Percentiles rank a stretch among this genome's conserved stretches.
Conservation (phyloP, 352 stramenopile genomes). For the Pelagophyceae sp. region DNA sequence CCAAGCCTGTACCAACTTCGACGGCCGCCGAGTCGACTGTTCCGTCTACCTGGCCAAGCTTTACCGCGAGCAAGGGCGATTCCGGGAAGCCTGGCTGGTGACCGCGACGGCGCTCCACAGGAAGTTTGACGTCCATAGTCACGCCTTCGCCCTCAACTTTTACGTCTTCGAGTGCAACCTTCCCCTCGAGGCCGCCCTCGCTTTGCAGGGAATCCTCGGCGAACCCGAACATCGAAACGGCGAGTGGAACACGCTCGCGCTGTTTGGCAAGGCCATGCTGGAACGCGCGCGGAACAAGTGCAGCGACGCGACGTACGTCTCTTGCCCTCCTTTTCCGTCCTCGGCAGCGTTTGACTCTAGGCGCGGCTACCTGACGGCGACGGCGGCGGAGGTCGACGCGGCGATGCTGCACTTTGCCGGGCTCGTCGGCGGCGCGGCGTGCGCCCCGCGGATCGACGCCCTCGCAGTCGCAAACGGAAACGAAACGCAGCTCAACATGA, state of each 20-base stretch:
- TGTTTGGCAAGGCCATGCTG: not conserved
- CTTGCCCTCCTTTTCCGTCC: not conserved
- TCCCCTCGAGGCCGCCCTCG: conserved; percentile 26
- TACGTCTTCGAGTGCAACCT: conserved; percentile 34
- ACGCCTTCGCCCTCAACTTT: conserved; percentile 28
- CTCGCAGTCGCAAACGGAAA: not conserved
- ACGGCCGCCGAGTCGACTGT: conserved; percentile 33
- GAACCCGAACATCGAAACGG: not conserved
- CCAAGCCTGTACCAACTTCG: conserved; percentile 31
- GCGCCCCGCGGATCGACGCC: not conserved
- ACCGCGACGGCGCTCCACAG: conserved; percentile 2
- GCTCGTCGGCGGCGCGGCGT: not conserved
- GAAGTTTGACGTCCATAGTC: conserved; percentile 7
- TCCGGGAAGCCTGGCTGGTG: not conserved
- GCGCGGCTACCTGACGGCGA: not conserved
- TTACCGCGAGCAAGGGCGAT: conserved; percentile 22
- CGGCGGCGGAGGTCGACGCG: not conserved
- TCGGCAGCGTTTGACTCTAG: not conserved
- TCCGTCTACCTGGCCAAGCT: conserved; percentile 31
- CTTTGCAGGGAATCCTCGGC: not conserved
- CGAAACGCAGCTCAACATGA: not conserved
- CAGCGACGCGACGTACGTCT: not conserved
- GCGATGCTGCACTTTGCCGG: not conserved
- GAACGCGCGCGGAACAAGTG: not conserved
- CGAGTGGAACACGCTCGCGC: not conserved